phyloP scores from a whole-genome alignment of 257 asterid genomes.

The Solanum acaule region DNA sequence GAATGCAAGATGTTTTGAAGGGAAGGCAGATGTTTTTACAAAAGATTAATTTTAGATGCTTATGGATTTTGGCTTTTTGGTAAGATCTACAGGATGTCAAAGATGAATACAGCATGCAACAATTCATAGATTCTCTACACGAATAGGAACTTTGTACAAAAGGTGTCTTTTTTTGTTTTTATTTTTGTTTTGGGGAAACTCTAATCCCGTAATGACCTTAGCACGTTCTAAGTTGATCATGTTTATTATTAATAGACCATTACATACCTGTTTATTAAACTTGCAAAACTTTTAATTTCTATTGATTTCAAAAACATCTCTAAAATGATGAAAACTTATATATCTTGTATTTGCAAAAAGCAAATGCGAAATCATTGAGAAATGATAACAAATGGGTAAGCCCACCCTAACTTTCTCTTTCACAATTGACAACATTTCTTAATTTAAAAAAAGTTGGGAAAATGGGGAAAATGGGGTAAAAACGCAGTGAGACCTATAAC shows the following conservation, averaged over 20 bases:
- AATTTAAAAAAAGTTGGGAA: neutral
- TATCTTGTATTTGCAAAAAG: neutral
- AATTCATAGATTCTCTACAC: neutral
- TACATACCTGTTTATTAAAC: neutral
- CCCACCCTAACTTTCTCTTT: neutral
- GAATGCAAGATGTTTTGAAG: neutral
- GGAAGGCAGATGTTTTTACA: neutral
- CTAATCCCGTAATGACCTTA: neutral
- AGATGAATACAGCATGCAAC: neutral
- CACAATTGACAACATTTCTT: neutral
- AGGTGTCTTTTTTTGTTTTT: neutral
- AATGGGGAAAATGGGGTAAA: neutral
- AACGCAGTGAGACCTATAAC: neutral
- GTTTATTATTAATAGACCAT: neutral
- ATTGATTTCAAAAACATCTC: neutral
- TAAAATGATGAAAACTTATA: neutral
- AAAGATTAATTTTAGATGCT: neutral
- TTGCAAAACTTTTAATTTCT: neutral
- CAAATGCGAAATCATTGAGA: neutral
- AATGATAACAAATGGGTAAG: neutral
- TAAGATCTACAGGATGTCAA: neutral
- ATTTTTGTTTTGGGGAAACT: neutral
- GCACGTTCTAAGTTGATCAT: neutral
- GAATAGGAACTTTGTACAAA: neutral
- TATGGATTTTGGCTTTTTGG: neutral